Evolutionary conservation across 805 yeast species (phyloP).

Genomic region (Wickerhamomyces hampshirensis): DNA sequence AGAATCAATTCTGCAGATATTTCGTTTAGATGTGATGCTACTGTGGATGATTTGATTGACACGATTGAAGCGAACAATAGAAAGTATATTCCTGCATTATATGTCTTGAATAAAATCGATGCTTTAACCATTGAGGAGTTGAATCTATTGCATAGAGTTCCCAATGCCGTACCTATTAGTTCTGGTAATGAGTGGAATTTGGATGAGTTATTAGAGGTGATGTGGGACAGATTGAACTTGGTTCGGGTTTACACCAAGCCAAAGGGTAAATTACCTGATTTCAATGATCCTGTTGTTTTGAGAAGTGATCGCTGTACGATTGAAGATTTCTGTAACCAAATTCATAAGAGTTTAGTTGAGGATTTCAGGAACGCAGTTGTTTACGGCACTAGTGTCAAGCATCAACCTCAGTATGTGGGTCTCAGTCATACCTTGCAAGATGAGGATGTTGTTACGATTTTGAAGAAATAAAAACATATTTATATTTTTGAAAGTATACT

Average conservation of each 20-base stretch:
- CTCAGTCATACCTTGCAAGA: constrained; percentile 78
- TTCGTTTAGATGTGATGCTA: constrained; percentile 95
- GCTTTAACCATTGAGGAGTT: constrained; percentile 91
- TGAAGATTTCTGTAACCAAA: constrained; percentile 94
- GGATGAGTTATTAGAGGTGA: constrained; percentile 87
- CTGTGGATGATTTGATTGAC: constrained; percentile 94
- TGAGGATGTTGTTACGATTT: constrained; percentile 95
- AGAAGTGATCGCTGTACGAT: constrained; percentile 78
- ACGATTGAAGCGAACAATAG: constrained; percentile 87
- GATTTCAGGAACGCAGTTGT: constrained; percentile 93
- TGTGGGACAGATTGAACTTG: constrained; percentile 91
- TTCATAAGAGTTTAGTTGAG: constrained; percentile 90
- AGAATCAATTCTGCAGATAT: constrained; percentile 94
- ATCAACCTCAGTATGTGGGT: constrained; percentile 96
- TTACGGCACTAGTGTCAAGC: constrained; percentile 91
- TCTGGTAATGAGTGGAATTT: constrained; percentile 96
- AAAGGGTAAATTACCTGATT: constrained; percentile 91
- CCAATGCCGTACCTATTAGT: constrained; percentile 95
- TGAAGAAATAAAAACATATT: constrained; percentile 50
- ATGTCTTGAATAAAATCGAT: constrained; percentile 93
- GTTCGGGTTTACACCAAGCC: constrained; percentile 98
- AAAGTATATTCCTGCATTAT: constrained; percentile 91
- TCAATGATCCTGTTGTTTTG: constrained; percentile 89
- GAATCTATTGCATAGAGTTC: constrained; percentile 84
- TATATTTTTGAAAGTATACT: constrained; percentile 2